These are phyloP conservation scores for Kuraishia borneana DNA, from an alignment of 805 yeast species.

Conservation along the genomic window DNA sequence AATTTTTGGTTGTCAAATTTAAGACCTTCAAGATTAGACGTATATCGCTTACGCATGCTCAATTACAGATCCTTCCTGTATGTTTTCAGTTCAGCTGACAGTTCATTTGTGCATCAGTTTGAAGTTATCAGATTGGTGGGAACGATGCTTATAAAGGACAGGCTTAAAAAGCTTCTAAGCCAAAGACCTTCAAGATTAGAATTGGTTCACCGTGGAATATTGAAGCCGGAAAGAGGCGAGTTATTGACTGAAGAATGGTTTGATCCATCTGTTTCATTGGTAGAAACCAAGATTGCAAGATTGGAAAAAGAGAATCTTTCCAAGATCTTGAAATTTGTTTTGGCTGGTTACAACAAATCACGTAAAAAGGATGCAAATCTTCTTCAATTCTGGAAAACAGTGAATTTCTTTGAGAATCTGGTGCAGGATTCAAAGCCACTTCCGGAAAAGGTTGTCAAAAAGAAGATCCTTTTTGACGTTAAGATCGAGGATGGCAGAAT, in stretches of 20 bases:
- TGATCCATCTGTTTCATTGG: background rate
- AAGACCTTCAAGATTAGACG: slow-evolving; percentile 2
- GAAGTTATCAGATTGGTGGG: slow-evolving; percentile 1
- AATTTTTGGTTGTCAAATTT: slow-evolving; percentile 1
- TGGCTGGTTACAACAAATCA: background rate
- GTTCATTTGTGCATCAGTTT: slow-evolving; percentile 2
- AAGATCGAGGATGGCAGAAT: background rate
- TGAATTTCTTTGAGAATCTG: background rate
- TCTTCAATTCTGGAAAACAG: background rate
- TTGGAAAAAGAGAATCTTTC: slow-evolving; percentile 2
- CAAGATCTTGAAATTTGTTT: background rate
- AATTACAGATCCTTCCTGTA: background rate
- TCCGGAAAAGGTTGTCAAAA: background rate
- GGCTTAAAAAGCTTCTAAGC: slow-evolving; percentile 2
- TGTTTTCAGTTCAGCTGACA: background rate
- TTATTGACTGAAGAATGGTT: background rate
- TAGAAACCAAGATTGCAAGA: background rate
- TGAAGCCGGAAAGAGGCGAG: background rate
- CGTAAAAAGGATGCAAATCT: background rate
- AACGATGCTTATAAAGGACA: slow-evolving; percentile 1
- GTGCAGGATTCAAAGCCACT: background rate
- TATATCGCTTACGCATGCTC: slow-evolving; percentile 1
- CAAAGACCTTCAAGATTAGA: slow-evolving; percentile 1
- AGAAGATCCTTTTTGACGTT: background rate
- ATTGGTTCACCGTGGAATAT: slow-evolving; percentile 1